Evolutionary conservation across 495 filamentous ascomycete genomes (phyloP).

Genomic region (Lophiostoma macrostomum): DNA sequence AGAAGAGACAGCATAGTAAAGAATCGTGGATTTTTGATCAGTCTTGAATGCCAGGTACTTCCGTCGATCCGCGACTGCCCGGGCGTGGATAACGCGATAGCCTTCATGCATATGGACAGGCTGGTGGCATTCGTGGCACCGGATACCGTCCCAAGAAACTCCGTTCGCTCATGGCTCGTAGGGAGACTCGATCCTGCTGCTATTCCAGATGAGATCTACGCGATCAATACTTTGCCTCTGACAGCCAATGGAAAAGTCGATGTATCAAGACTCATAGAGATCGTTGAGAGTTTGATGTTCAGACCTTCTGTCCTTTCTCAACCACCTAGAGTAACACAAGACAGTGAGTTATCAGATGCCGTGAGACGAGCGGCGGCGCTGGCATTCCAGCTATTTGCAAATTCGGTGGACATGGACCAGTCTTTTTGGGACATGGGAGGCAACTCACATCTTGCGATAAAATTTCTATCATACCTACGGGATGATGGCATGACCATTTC

Average conservation of each 20-base stretch:
- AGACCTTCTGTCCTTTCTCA: neutral
- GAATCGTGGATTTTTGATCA: slow-evolving; percentile 19
- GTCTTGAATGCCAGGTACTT: slow-evolving; percentile 10
- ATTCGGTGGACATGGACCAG: no score
- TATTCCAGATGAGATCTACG: slow-evolving; percentile 12
- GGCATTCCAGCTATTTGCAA: no score
- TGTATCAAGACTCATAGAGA: no score
- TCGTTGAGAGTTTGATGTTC: no score
- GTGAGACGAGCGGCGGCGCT: no score
- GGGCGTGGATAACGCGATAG: slow-evolving; percentile 1
- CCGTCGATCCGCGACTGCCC: slow-evolving; percentile 1
- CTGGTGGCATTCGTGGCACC: slow-evolving; percentile 12
- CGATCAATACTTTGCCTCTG: neutral
- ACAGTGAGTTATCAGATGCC: no score
- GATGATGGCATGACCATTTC: neutral
- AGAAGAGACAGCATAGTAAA: slow-evolving; percentile 32
- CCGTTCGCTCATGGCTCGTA: neutral
- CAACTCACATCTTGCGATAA: slow-evolving; percentile 14
- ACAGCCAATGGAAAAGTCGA: slow-evolving; percentile 17
- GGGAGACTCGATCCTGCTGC: neutral
- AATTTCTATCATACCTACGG: slow-evolving; percentile 11
- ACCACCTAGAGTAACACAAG: no score
- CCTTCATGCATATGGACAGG: slow-evolving; percentile 9
- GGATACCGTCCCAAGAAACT: neutral
- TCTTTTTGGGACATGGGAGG: slow-evolving; percentile 22